Base-by-base conservation (phyloP, 169 alveolate genomes). In the Hepatocystis sp. region DNA sequence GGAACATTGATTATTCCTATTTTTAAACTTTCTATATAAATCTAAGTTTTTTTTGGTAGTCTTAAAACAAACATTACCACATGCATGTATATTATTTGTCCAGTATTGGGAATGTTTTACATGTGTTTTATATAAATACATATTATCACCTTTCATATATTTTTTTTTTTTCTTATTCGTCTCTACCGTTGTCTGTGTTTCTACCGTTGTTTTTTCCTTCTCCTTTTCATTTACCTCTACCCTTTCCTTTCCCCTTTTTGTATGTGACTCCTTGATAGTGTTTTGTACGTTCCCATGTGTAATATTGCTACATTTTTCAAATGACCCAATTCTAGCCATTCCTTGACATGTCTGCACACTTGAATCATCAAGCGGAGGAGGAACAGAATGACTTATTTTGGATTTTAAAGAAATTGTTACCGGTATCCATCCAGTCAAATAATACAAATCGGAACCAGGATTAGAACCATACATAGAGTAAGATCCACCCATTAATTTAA, bases 351-450 rank as follows among this genome's bases (percentile, higher is more conserved):
- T 19, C 49, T 76, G 88, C 44, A 34, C 56, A 28, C 67, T 85
- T 30, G 25, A 39, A 36, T 32, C 46, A n/a, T 61, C 86, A 46
- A 44, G 49, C 17, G 71, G n/a, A n/a, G 84, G 67, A 4, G 94
- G 94, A 15, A 91, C 84, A 2, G 91, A 90, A 44, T 88, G 85
- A 64, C 90, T 88, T 10, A 91, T 60, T 55, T 85, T 88, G 39
- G 92, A 71, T 30, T 91, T 85, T 36, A 93, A 90, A n/a, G 95
- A 88, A 46, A 93, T 91, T 3, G 94, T 96, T 55, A 95, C 99
- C 2, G 99, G 99, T 19, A 97, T 94, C 98, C 98, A 97, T 2
- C 98, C 98, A 1, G 98, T 96, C 21, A 96, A 71, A 63, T 94
- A 95, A 88, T 93, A 97, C 46, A 96, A 91, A 84, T 97, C 99